These are phyloP conservation scores for Trichoderma sp. DNA, from an alignment of 2,329 filamentous ascomycete genomes.

Conservation along the genomic window DNA sequence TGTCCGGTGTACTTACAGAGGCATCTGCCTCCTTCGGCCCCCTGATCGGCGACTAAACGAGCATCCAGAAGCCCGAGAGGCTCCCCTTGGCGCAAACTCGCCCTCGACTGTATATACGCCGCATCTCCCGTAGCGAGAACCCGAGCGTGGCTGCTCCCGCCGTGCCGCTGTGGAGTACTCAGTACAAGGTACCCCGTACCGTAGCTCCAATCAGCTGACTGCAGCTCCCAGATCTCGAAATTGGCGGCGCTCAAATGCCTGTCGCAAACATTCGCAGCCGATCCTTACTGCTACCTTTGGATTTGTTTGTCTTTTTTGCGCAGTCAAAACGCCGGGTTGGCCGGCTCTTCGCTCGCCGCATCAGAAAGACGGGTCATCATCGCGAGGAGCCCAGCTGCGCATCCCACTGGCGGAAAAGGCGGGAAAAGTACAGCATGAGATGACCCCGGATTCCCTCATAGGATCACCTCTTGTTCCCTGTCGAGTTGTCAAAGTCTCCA, in stretches of 20 bases:
- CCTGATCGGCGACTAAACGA: not conserved
- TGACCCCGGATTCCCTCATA: not conserved
- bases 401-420: not conserved
- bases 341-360: not conserved
- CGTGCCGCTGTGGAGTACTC: constrained; percentile 15
- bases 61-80: not conserved
- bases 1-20: not conserved
- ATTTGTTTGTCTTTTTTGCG: not conserved
- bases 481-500: not conserved
- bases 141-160: not conserved
- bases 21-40: not conserved
- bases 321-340: not conserved
- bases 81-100: not conserved
- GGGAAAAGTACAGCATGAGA: not conserved
- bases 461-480: not conserved
- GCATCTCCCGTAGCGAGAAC: not conserved
- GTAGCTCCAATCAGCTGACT: constrained; percentile 22
- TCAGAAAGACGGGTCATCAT: not conserved
- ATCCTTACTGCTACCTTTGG: not conserved
- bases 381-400: not conserved
- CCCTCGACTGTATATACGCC: not conserved
- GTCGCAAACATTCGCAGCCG: not conserved
- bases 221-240: not conserved
- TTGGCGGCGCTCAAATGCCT: constrained; percentile 10
- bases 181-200: constrained; percentile 1